Conservation (phyloP, 805 yeast species). For the Candida loeiensis region DNA sequence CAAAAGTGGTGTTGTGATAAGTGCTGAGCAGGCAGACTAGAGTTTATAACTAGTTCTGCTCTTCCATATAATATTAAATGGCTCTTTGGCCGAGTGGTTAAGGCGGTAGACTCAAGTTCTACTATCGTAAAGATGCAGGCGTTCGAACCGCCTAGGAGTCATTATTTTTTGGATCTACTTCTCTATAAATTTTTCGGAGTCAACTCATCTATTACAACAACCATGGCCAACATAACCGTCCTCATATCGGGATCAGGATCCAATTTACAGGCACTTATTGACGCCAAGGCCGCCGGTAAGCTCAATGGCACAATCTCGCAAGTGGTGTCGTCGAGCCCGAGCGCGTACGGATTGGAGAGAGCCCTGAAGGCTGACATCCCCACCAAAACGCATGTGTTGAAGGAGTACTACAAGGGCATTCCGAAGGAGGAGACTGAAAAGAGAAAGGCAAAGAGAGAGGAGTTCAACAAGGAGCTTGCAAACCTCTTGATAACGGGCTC, state of each 20-base stretch:
- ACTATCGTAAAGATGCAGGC: slow-evolving; percentile 6
- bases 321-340: slow-evolving; percentile 80
- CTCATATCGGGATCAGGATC: slow-evolving; percentile 94
- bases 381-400: slow-evolving; percentile 68
- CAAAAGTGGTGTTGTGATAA: too few relatives aligned
- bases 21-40: too few relatives aligned
- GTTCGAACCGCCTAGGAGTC: slow-evolving; percentile 6
- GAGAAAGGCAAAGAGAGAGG: slow-evolving; percentile 59
- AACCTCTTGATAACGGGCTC: slow-evolving; percentile 53
- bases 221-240: slow-evolving; percentile 49
- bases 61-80: not conserved
- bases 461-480: slow-evolving; percentile 79
- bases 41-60: not conserved
- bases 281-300: slow-evolving; percentile 49
- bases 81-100: slow-evolving; percentile 6
- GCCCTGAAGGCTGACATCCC: slow-evolving; percentile 70
- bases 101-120: slow-evolving; percentile 6
- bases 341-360: slow-evolving; percentile 84
- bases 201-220: slow-evolving; percentile 5
- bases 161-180: slow-evolving; percentile 3
- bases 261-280: slow-evolving; percentile 92
- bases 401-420: slow-evolving; percentile 67
- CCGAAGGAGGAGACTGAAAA: slow-evolving; percentile 63
- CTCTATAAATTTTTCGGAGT: slow-evolving; percentile 11
- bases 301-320: slow-evolving; percentile 54